Conservation (phyloP, 768 basidiomycete species). For the Symmetrospora coprosmae region DNA sequence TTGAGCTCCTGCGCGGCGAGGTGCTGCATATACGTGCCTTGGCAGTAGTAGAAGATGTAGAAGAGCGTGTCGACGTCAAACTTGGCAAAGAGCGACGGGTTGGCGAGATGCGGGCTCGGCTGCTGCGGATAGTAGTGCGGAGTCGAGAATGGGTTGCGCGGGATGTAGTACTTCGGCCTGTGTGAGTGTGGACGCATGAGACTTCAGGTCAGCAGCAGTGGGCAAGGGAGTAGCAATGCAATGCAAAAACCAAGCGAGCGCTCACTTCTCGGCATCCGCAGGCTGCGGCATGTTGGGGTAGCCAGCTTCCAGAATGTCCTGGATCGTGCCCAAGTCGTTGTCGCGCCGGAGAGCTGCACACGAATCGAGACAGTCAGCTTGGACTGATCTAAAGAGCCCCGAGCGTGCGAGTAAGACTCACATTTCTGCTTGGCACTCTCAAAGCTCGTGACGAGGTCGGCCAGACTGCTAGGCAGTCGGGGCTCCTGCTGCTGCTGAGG, state of each 20-base stretch:
- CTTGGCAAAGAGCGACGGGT: slow-evolving; percentile 70
- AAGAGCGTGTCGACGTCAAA: slow-evolving; percentile 94
- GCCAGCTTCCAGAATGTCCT: slow-evolving; percentile 85
- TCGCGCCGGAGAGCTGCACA: slow-evolving; percentile 34
- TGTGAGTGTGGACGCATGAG: background rate
- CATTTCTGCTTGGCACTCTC: slow-evolving; percentile 95
- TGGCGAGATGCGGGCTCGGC: slow-evolving; percentile 63
- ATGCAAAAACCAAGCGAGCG: background rate
- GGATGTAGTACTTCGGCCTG: slow-evolving; percentile 93
- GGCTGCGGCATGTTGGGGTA: slow-evolving; percentile 78
- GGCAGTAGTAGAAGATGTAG: slow-evolving; percentile 95
- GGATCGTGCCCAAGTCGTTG: slow-evolving; percentile 69
- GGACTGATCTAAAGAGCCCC: too few relatives aligned
- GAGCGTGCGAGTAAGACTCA: slow-evolving; percentile 38
- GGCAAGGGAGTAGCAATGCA: background rate
- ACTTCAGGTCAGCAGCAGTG: background rate
- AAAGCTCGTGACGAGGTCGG: slow-evolving; percentile 84
- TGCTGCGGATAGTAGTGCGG: slow-evolving; percentile 86
- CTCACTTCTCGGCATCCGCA: slow-evolving; percentile 83
- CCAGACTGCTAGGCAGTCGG: slow-evolving; percentile 58
- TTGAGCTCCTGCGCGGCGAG: slow-evolving; percentile 94
- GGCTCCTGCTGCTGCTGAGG: slow-evolving; percentile 39
- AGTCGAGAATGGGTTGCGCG: slow-evolving; percentile 79
- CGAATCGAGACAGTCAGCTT: background rate
- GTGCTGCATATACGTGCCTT: slow-evolving; percentile 97